phyloP scores from a whole-genome alignment of 164 flowering plant genomes.

The Platanus orientalis region DNA sequence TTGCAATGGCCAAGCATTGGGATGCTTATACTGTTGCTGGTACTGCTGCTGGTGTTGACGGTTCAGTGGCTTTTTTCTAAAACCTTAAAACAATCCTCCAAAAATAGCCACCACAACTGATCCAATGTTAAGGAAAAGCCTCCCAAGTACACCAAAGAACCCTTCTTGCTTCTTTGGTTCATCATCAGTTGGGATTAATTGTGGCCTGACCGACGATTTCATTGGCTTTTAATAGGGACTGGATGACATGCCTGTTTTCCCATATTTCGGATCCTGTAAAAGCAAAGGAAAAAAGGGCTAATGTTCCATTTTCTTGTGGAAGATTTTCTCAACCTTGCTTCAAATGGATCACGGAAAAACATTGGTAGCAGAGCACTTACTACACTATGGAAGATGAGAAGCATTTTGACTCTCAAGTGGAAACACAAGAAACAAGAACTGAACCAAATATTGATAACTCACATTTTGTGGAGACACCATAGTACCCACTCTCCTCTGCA shows the following conservation, averaged over 20 bases:
- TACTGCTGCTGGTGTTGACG: constrained; percentile 32
- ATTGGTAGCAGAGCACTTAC: background rate
- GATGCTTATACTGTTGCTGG: constrained; percentile 39
- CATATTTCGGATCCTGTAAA: constrained; percentile 35
- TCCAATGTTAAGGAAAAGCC: constrained; percentile 47
- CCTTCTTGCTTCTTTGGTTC: constrained; percentile 72
- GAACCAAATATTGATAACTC: constrained; percentile 33
- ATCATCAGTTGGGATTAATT: constrained; percentile 68
- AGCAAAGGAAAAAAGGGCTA: background rate
- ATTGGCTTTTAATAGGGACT: constrained; percentile 56
- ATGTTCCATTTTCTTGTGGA: background rate
- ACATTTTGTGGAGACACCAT: constrained; percentile 61
- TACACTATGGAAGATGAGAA: background rate
- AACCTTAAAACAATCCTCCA: constrained; percentile 58
- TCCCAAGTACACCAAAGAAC: constrained; percentile 59
- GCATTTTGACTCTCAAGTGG: background rate
- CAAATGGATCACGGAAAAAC: background rate
- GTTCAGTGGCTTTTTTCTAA: constrained; percentile 39
- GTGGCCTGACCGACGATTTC: constrained; percentile 64
- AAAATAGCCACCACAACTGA: constrained; percentile 46
- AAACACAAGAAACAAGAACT: background rate
- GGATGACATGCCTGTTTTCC: constrained; percentile 20
- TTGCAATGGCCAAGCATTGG: constrained; percentile 64
- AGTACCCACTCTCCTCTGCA: constrained; percentile 70
- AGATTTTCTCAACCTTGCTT: no score